phyloP scores from a whole-genome alignment of 208 protist genomes.

The Leptomonas pyrrhocoris region DNA sequence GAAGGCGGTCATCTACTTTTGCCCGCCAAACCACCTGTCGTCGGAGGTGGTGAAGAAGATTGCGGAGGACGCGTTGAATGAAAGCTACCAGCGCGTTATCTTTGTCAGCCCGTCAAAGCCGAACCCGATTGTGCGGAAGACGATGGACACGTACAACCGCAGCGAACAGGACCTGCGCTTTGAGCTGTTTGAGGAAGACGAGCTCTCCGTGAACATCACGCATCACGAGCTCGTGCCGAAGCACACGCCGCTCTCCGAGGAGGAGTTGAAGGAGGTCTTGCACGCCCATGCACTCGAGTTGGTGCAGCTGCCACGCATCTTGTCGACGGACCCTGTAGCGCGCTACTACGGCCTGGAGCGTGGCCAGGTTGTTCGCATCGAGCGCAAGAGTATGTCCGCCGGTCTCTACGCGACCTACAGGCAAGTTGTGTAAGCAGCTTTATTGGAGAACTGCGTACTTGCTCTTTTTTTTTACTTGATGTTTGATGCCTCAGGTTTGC shows the following conservation, averaged over 20 bases:
- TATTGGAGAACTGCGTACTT: background rate
- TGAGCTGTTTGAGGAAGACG: conserved; percentile 95
- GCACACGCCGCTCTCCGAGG: conserved; percentile 90
- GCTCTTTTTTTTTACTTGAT: background rate
- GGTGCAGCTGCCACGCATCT: conserved; percentile 96
- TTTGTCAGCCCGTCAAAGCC: conserved; percentile 64
- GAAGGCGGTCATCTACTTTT: conserved; percentile 81
- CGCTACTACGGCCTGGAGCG: conserved; percentile 94
- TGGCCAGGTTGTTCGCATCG: conserved; percentile 96
- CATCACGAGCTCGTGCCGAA: conserved; percentile 97
- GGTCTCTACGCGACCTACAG: conserved; percentile 98
- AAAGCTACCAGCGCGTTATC: conserved; percentile 67
- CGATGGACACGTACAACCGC: conserved; percentile 75
- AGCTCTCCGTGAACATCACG: conserved; percentile 98
- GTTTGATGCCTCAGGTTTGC: background rate
- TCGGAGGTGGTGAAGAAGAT: conserved; percentile 70
- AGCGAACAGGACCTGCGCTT: conserved; percentile 69
- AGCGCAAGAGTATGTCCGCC: conserved; percentile 96
- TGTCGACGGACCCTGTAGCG: conserved; percentile 95
- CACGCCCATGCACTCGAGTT: conserved; percentile 93
- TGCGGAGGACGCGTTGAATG: conserved; percentile 44
- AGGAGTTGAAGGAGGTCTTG: conserved; percentile 90
- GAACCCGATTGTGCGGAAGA: conserved; percentile 73
- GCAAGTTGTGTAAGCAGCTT: conserved; percentile 87
- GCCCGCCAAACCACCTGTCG: conserved; percentile 49